Conservation (phyloP, 2,329 filamentous ascomycete genomes). For the Orbilia brochopaga region DNA sequence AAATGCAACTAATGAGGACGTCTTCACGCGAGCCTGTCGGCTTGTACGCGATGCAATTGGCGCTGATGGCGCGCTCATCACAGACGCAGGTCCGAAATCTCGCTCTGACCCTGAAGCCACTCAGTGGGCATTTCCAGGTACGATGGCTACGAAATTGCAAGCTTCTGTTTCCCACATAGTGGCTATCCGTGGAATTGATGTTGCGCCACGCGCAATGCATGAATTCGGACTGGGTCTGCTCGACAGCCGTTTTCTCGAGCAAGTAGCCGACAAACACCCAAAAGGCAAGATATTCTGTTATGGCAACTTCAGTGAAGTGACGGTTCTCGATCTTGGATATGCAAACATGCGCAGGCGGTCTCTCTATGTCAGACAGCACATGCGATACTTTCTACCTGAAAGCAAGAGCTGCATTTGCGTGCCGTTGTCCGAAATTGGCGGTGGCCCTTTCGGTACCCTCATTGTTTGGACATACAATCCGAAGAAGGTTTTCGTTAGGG, state of each 20-base stretch:
- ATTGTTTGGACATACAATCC: conserved; percentile 62
- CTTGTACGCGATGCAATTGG: conserved; percentile 53
- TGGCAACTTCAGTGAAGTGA: conserved; percentile 6
- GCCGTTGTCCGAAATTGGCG: conserved; percentile 53
- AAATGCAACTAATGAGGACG: no score
- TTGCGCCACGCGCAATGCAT: neutral
- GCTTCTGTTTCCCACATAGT: conserved; percentile 20
- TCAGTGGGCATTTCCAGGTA: conserved; percentile 18
- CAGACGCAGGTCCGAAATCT: conserved; percentile 42
- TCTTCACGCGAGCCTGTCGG: conserved; percentile 53
- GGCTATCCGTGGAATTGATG: conserved; percentile 32
- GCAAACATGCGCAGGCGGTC: conserved; percentile 25
- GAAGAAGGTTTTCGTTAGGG: conserved; percentile 60
- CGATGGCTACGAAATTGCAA: conserved; percentile 6
- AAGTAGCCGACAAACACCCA: conserved; percentile 26
- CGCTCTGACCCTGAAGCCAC: conserved; percentile 25
- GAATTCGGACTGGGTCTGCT: conserved; percentile 18
- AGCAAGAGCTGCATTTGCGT: conserved; percentile 52
- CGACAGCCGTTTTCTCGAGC: conserved; percentile 25
- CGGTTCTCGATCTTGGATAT: conserved; percentile 18
- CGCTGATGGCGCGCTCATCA: conserved; percentile 54
- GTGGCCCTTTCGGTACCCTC: conserved; percentile 60
- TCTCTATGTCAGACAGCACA: conserved; percentile 29
- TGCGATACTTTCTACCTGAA: conserved; percentile 51
- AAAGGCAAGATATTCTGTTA: conserved; percentile 40